phyloP scores from a whole-genome alignment of 306 rosid species.

The Oxytropis ochrocephala region DNA sequence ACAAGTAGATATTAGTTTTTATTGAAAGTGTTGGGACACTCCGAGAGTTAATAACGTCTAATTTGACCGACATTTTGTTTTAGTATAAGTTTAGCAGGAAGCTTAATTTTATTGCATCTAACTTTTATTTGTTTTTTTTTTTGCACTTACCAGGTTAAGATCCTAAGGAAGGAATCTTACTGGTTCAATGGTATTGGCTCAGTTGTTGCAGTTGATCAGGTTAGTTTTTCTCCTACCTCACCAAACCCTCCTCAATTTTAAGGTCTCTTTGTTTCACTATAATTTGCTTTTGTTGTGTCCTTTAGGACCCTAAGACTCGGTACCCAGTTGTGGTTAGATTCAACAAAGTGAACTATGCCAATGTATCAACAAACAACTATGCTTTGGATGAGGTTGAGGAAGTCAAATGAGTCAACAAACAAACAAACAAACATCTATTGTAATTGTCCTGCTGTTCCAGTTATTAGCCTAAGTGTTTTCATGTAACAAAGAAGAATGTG shows the following conservation, averaged over 20 bases:
- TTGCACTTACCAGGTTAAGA: slow-evolving; percentile 48
- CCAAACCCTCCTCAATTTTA: not conserved
- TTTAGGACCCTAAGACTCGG: slow-evolving; percentile 73
- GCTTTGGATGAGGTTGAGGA: slow-evolving; percentile 81
- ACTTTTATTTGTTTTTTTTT: not conserved
- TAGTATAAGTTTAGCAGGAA: not conserved
- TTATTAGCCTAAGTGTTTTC: slow-evolving; percentile 21
- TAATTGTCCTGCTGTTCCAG: slow-evolving; percentile 27
- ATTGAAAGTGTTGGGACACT: too few relatives aligned
- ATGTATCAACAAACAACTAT: slow-evolving; percentile 83
- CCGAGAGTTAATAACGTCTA: too few relatives aligned
- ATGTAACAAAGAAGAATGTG: slow-evolving; percentile 27
- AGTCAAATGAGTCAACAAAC: slow-evolving; percentile 31
- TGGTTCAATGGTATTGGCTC: slow-evolving; percentile 71
- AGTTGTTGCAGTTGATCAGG: slow-evolving; percentile 82
- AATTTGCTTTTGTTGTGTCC: not conserved
- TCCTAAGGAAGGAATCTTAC: slow-evolving; percentile 77
- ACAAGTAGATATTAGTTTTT: too few relatives aligned
- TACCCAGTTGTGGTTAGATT: slow-evolving; percentile 84
- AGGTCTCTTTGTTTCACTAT: not conserved
- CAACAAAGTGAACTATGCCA: slow-evolving; percentile 78
- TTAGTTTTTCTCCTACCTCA: slow-evolving; percentile 21
- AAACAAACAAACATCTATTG: not conserved
- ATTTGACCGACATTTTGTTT: too few relatives aligned
- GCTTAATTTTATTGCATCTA: not conserved